Percentiles rank a stretch among this genome's conserved stretches.
These are phyloP conservation scores for Xylaria sp. DNA, from an alignment of 2,329 filamentous ascomycete species.

Conservation along the genomic window DNA sequence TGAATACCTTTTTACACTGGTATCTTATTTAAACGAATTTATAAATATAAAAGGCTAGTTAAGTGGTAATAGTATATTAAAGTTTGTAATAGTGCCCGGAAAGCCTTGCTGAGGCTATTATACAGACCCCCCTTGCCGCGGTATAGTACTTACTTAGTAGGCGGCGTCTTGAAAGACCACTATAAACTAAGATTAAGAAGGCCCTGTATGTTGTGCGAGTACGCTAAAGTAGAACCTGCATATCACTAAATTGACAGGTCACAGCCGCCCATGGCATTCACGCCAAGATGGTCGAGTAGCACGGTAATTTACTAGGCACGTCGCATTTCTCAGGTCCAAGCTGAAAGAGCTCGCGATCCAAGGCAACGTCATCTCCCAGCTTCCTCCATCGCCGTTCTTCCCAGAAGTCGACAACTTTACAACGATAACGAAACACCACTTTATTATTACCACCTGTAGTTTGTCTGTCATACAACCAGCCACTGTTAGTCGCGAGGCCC, in stretches of 20 bases:
- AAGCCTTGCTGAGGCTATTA: no score
- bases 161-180: no score
- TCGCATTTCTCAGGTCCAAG: neutral
- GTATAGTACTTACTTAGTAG: no score
- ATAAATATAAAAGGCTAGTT: no score
- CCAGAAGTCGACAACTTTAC: neutral
- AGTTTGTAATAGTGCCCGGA: no score
- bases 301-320: neutral
- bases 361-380: neutral
- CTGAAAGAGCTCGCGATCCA: neutral
- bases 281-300: neutral
- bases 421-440: neutral
- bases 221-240: constrained; percentile 27
- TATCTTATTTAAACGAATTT: no score
- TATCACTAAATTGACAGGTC: constrained; percentile 15
- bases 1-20: no score
- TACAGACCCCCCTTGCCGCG: no score
- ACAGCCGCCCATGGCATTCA: neutral
- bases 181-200: no score
- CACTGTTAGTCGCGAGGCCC: neutral
- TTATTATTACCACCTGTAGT: neutral
- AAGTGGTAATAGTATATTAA: no score
- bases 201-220: neutral
- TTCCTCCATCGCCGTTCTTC: neutral
- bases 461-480: neutral